Percentiles rank a stretch among this genome's conserved stretches.
phyloP scores from a whole-genome alignment of 805 yeast genomes.

The Komagataella ulmi region DNA sequence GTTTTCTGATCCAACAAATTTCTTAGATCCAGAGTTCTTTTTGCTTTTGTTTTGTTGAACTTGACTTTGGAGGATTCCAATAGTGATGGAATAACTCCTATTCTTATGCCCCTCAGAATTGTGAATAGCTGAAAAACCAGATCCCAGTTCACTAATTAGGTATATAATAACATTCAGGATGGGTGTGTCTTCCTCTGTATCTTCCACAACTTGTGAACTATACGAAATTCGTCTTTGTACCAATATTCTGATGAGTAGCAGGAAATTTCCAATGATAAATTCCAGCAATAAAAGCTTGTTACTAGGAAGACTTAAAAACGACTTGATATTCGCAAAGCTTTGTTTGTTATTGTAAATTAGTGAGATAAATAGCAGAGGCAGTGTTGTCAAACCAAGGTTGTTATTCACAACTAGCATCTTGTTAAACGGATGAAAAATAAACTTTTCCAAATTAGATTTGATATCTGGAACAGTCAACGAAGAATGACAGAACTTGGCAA shows the following conservation, averaged over 20 bases:
- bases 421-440: conserved; percentile 8
- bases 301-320: conserved; percentile 17
- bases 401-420: conserved; percentile 25
- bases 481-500: conserved; percentile 4
- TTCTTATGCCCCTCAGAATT: not conserved
- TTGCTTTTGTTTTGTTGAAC: not conserved
- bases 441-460: conserved; percentile 7
- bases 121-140: not conserved
- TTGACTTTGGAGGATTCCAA: not conserved
- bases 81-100: not conserved
- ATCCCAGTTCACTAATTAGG: not conserved
- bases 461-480: conserved; percentile 2
- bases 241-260: conserved; percentile 29
- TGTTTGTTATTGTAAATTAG: conserved; percentile 13
- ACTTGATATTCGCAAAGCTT: conserved; percentile 13
- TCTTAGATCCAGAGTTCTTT: not conserved
- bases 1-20: not conserved
- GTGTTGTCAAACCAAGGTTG: conserved; percentile 35
- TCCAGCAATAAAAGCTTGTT: conserved; percentile 20
- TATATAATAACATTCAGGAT: not conserved
- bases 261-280: conserved; percentile 31
- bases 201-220: not conserved
- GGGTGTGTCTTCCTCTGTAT: not conserved
- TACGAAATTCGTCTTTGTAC: conserved; percentile 8
- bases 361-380: conserved; percentile 30